These are phyloP conservation scores for Phyllosticta paracitricarpa DNA, from an alignment of 2,329 filamentous ascomycete genomes.

Conservation along the genomic window DNA sequence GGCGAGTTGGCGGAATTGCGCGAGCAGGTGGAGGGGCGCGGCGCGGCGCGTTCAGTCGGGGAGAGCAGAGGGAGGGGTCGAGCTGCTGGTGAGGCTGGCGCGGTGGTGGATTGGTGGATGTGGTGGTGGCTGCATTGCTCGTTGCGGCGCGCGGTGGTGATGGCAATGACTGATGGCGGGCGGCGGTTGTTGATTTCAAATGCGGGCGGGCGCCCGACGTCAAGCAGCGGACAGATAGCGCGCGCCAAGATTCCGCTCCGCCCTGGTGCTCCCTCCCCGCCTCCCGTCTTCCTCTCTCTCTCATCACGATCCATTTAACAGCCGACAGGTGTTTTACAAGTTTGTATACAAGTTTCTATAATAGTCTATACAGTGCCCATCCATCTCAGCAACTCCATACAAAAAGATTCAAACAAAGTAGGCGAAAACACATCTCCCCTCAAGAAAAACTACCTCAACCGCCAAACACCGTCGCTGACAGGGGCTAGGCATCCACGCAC, in stretches of 20 bases:
- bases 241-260: background rate
- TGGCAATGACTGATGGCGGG: background rate
- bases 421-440: background rate
- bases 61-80: background rate
- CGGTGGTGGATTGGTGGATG: background rate
- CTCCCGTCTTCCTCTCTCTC: background rate
- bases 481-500: background rate
- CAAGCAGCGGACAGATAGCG: background rate
- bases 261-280: background rate
- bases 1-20: background rate
- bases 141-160: background rate
- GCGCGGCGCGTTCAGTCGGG: background rate
- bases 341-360: background rate
- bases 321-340: background rate
- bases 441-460: background rate
- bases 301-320: background rate
- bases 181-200: background rate
- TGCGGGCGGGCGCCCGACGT: background rate
- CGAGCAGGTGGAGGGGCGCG: background rate
- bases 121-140: background rate
- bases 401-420: background rate
- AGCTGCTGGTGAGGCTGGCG: background rate
- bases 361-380: background rate
- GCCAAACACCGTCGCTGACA: background rate
- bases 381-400: background rate